These are phyloP conservation scores for Chlamydomonas schloesseri DNA, from an alignment of 139 green algal genomes.

Conservation along the genomic window DNA sequence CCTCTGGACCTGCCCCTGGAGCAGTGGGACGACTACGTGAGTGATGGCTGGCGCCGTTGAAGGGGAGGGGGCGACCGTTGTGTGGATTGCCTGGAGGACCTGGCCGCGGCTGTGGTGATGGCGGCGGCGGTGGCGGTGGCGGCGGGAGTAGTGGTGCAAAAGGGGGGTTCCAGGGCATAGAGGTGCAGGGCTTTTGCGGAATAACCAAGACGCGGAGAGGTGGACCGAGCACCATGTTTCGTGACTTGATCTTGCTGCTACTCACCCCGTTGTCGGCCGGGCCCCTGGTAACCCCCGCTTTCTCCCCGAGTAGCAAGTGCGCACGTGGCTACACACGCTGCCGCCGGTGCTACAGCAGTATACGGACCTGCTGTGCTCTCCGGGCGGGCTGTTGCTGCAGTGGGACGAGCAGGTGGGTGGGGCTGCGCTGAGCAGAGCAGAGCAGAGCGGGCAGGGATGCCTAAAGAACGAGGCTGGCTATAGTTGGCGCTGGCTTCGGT, in stretches of 20 bases:
- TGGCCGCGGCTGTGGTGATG: background rate
- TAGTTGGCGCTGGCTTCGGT: too few species aligned
- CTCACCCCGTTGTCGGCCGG: too few species aligned
- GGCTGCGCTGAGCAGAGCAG: too few species aligned
- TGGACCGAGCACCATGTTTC: too few species aligned
- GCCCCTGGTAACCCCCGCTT: too few species aligned
- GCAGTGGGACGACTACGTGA: slow-evolving; percentile 12
- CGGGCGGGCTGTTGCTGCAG: slow-evolving; percentile 42
- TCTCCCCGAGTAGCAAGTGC: slow-evolving; percentile 23
- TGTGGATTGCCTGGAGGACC: background rate
- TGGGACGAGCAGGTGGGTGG: slow-evolving; percentile 37
- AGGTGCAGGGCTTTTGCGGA: too few species aligned
- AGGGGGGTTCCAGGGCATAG: too few species aligned
- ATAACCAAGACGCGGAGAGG: too few species aligned
- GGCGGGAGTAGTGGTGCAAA: background rate
- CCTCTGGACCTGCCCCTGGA: slow-evolving; percentile 17
- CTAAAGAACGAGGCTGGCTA: too few species aligned
- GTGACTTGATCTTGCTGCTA: too few species aligned
- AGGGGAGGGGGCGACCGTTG: too few species aligned
- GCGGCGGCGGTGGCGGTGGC: background rate
- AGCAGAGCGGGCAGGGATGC: too few species aligned
- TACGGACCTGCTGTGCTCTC: slow-evolving; percentile 29
- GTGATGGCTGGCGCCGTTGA: background rate
- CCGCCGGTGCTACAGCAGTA: slow-evolving; percentile 35
- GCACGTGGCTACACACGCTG: slow-evolving; percentile 42